These are phyloP conservation scores for Vitellaria paradoxa DNA, from an alignment of 179 eudicot genomes.

Conservation along the genomic window DNA sequence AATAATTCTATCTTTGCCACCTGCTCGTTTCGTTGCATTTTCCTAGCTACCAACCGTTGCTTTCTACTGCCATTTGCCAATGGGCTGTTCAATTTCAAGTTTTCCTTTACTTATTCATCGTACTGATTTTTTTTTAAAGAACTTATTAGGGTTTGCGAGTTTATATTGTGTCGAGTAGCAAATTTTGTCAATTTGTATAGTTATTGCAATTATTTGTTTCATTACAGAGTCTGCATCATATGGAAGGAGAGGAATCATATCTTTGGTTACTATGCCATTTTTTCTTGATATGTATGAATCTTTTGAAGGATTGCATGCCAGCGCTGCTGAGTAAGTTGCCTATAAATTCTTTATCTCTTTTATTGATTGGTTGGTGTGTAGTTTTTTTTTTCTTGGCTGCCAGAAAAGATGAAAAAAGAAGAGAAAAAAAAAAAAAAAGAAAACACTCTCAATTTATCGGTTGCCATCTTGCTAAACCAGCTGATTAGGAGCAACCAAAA, in stretches of 20 bases:
- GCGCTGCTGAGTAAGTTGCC: conserved; percentile 49
- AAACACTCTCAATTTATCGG: no score
- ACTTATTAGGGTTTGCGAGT: background rate
- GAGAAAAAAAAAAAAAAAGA: no score
- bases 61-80: background rate
- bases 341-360: background rate
- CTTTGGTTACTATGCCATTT: conserved; percentile 33
- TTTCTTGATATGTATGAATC: conserved; percentile 30
- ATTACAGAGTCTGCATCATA: conserved; percentile 31
- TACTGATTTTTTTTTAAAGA: background rate
- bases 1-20: background rate
- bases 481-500: background rate
- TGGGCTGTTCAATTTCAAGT: background rate
- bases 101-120: background rate
- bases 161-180: background rate
- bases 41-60: background rate
- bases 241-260: conserved; percentile 51
- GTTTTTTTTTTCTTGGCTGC: no score
- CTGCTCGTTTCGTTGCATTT: no score
- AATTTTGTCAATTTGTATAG: background rate
- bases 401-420: no score
- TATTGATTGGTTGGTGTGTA: background rate
- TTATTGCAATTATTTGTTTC: background rate
- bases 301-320: conserved; percentile 22
- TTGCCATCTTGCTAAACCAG: no score